Evolutionary conservation across 306 rosid species (phyloP).

Genomic region (Rubus parviflorus): DNA sequence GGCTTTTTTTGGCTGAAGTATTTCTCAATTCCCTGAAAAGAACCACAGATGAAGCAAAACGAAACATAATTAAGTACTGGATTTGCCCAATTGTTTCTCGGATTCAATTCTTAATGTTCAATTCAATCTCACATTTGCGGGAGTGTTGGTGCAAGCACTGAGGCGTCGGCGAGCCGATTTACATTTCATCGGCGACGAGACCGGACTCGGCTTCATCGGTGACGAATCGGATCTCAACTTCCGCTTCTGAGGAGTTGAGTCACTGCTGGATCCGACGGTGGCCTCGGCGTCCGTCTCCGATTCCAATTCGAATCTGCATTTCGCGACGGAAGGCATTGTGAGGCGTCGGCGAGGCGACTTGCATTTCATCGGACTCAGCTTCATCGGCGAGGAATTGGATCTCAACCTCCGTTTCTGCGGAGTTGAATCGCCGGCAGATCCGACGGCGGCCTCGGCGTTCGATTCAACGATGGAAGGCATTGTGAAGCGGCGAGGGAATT

Average conservation of each 20-base stretch:
- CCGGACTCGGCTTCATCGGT: constrained; percentile 27
- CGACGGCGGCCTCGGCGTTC: background rate
- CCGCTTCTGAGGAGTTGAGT: constrained; percentile 43
- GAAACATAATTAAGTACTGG: background rate
- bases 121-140: constrained; percentile 30
- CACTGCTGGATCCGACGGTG: constrained; percentile 11
- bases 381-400: constrained; percentile 34
- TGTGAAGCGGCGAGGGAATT: background rate
- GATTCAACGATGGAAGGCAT: background rate
- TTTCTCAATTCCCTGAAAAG: constrained; percentile 38
- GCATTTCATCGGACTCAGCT: constrained; percentile 30
- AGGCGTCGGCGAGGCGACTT: constrained; percentile 9
- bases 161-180: constrained; percentile 50
- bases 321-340: background rate
- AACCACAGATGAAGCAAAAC: background rate
- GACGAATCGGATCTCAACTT: constrained; percentile 40
- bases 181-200: constrained; percentile 34
- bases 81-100: background rate
- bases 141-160: constrained; percentile 27
- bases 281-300: constrained; percentile 3
- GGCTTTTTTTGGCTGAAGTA: constrained; percentile 22
- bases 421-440: constrained; percentile 24
- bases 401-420: constrained; percentile 44
- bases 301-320: background rate
- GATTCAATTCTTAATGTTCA: too few relatives aligned